Evolutionary conservation across 805 yeast genomes (phyloP), one percentile per base, ranked within the genome.

Genomic region (Nakazawaea sp.): DNA sequence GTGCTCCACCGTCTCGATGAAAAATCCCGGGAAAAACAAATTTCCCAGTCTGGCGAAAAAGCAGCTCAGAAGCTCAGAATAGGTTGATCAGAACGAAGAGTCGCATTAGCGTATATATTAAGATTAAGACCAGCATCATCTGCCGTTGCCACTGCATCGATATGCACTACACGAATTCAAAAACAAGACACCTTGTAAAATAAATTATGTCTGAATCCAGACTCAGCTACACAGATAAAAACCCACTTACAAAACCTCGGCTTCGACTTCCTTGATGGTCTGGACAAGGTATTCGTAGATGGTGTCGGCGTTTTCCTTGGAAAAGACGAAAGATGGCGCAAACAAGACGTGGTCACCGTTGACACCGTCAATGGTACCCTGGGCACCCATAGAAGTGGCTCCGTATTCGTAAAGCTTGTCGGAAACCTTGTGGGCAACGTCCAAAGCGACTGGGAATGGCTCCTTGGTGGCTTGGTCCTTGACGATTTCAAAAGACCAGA

Each of bases 401-500:
- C 75, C 75, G 32, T 63, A 65, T 19, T 56, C 55, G 44, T 45
- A 57, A 39, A 63, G 51, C 38, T 53, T 48, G 30, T 56, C 58
- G 30, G 59, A 52, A 28, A 70, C 50, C 45, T 50, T 52, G 39
- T 48, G 52, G 13, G 56, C 57, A 28, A 60, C 48, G 3, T 52
- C 55, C 11, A 57, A 42, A 12, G 49, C 49, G 12, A 48, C 42
- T 17, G 57, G 59, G 46, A 70, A 69, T 30, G 68, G 62, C 45
- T 69, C 72, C 45, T 69, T 71, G 7, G 76, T 68, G 11, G 33
- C 48, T 35, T 62, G 63, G 49, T 70, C 57, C 47, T 70, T 62
- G 40, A 72, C 75, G 24, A 71, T 56, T 51, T 73, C 79, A 38
- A 72, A 43, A 1, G 72, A 64, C 70, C 78, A 69, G 57, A 74